Evolutionary conservation across 768 basidiomycete species (phyloP).

Genomic region (Sporobolomyces pararoseus): DNA sequence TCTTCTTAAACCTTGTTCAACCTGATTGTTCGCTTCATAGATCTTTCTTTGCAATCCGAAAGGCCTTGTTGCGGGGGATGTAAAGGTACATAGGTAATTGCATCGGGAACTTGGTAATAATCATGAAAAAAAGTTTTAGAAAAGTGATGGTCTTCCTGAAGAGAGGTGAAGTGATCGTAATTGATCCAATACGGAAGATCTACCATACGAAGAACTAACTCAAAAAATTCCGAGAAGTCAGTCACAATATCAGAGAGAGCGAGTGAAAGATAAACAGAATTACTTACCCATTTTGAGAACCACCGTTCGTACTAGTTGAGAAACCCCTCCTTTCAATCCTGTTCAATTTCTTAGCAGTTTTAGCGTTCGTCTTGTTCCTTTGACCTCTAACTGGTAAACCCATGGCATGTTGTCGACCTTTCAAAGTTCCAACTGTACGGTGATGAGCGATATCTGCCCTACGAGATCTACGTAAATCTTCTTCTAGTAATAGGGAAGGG

Average conservation of each 20-base stretch:
- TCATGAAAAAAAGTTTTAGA: constrained; percentile 16
- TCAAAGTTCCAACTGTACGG: constrained; percentile 87
- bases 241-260: neutral
- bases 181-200: constrained; percentile 12
- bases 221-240: neutral
- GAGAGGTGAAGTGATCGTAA: constrained; percentile 32
- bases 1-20: too few species aligned
- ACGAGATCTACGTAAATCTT: constrained; percentile 74
- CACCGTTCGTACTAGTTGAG: constrained; percentile 39
- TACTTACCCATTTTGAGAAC: constrained; percentile 21
- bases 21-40: too few species aligned
- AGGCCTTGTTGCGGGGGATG: too few species aligned
- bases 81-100: too few species aligned
- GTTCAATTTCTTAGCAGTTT: constrained; percentile 87
- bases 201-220: neutral
- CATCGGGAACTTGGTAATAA: neutral
- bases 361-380: constrained; percentile 82
- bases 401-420: constrained; percentile 89
- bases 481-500: constrained; percentile 74
- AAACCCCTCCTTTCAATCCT: constrained; percentile 64
- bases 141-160: constrained; percentile 24
- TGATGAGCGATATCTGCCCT: constrained; percentile 90
- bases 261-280: too few species aligned
- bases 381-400: constrained; percentile 90
- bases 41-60: too few species aligned